Evolutionary conservation across 2,329 filamentous ascomycete species (phyloP), one percentile per base, ranked within the genome.

Genomic region (Cryphonectria radicalis): DNA sequence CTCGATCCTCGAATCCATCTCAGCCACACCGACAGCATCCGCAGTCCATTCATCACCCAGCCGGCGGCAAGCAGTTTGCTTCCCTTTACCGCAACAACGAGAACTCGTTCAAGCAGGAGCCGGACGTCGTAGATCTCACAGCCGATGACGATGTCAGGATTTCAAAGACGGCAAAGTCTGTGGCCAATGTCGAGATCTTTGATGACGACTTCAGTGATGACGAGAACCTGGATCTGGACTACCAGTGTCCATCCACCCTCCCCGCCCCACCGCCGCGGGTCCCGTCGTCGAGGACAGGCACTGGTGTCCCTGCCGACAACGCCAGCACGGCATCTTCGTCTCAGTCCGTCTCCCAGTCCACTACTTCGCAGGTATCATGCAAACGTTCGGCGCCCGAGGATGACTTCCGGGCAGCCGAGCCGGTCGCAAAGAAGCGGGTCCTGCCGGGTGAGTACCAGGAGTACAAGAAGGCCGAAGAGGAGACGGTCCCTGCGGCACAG

Each of bases 191-290:
- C 13, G 88, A 87, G 72, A 92, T 94, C 74, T 88, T 90, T 72
- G 92, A 94, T 73, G 91, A 95, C 76, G 95, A 97, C 77, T 96
- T 97, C 75, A 93, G 94, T 76, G 93, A 95, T 78, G 94, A 97
- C 75, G 87, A 91, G 28, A 88, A 94, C 69, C 84, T 97, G 35
- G 92, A 93, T 73, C 81, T 92, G 28, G 88, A 94, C 73, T 87
- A 90, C 67, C 86, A 92, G 71, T 86, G 89, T 71, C 89, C 90
- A 0, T 80, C 84, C 1, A 83, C 87, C 1, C 84, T 89, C 4
- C 84, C 84, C 10, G 70, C 77, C 14, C 76, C 74, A 69, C 76
- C 72, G 71, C 75, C 71, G 57, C 76, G 32, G 76, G 76, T 37
- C 79, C 79, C 67, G 53, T 67, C n/a, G 77, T 63, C 63, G 19